phyloP scores from a whole-genome alignment of 2,329 filamentous ascomycete species.

The Colletotrichum sansevieriae region DNA sequence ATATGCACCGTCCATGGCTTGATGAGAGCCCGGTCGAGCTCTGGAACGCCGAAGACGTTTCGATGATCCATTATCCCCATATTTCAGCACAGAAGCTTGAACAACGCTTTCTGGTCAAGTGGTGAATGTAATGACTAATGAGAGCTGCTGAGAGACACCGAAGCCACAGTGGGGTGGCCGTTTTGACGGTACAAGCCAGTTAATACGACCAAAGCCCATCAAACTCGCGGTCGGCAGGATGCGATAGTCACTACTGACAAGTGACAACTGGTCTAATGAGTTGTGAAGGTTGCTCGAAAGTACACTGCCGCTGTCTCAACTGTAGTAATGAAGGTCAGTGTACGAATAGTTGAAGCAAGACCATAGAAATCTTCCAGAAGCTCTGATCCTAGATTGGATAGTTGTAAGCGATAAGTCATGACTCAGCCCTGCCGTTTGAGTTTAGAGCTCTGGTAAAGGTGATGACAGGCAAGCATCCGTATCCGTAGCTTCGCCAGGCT shows the following conservation, averaged over 20 bases:
- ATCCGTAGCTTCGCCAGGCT: neutral
- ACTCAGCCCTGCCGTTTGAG: conserved; percentile 39
- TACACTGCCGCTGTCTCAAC: conserved; percentile 6
- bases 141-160: conserved; percentile 8
- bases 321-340: conserved; percentile 18
- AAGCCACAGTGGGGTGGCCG: neutral
- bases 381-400: conserved; percentile 14
- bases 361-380: conserved; percentile 37
- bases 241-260: neutral
- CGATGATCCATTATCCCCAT: conserved; percentile 5
- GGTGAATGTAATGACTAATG: conserved; percentile 8
- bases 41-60: conserved; percentile 10
- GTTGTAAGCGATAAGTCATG: conserved; percentile 35
- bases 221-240: conserved; percentile 4
- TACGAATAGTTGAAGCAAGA: conserved; percentile 4
- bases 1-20: neutral
- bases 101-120: neutral
- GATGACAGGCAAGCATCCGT: conserved; percentile 5
- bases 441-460: conserved; percentile 5
- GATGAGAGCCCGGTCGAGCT: neutral
- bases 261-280: neutral
- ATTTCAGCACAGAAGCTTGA: neutral
- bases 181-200: too few relatives aligned
- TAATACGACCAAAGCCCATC: neutral
- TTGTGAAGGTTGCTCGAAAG: neutral